phyloP scores from a whole-genome alignment of 2,329 filamentous ascomycete genomes.

The Cercospora citrullina region DNA sequence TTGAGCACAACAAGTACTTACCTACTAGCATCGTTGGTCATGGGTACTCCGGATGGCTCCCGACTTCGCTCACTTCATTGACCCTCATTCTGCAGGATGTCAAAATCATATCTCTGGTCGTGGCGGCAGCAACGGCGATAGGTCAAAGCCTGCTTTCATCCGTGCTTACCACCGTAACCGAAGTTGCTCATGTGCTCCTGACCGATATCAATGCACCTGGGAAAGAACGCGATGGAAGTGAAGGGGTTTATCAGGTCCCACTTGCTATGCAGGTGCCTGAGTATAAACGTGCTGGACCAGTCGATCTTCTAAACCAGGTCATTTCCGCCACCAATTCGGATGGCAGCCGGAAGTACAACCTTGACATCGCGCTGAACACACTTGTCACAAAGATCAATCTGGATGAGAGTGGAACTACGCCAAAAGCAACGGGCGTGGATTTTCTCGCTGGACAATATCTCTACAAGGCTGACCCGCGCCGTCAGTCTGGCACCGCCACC shows the following conservation, averaged over 20 bases:
- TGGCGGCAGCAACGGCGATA: slow-evolving; percentile 53
- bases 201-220: slow-evolving; percentile 45
- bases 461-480: slow-evolving; percentile 42
- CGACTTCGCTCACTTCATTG: slow-evolving; percentile 53
- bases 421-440: slow-evolving; percentile 41
- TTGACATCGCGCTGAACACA: slow-evolving; percentile 49
- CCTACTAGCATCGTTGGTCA: slow-evolving; percentile 49
- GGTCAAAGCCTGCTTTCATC: slow-evolving; percentile 37
- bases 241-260: slow-evolving; percentile 59
- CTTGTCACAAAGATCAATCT: slow-evolving; percentile 70
- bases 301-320: slow-evolving; percentile 13
- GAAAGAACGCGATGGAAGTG: slow-evolving; percentile 46
- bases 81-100: slow-evolving; percentile 55
- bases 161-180: slow-evolving; percentile 45
- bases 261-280: slow-evolving; percentile 46
- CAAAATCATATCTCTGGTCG: slow-evolving; percentile 54
- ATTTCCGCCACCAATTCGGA: slow-evolving; percentile 5
- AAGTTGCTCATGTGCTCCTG: slow-evolving; percentile 49
- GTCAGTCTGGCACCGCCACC: slow-evolving; percentile 19
- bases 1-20: slow-evolving; percentile 54
- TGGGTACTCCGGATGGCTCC: slow-evolving; percentile 59
- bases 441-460: slow-evolving; percentile 41
- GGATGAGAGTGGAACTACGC: slow-evolving; percentile 35
- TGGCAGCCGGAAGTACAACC: slow-evolving; percentile 22
- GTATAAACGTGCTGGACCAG: slow-evolving; percentile 10